Evolutionary conservation across 1,284 basidiomycete species (phyloP), one percentile per base, ranked within the genome.

Genomic region (Porogramme epimiltina): DNA sequence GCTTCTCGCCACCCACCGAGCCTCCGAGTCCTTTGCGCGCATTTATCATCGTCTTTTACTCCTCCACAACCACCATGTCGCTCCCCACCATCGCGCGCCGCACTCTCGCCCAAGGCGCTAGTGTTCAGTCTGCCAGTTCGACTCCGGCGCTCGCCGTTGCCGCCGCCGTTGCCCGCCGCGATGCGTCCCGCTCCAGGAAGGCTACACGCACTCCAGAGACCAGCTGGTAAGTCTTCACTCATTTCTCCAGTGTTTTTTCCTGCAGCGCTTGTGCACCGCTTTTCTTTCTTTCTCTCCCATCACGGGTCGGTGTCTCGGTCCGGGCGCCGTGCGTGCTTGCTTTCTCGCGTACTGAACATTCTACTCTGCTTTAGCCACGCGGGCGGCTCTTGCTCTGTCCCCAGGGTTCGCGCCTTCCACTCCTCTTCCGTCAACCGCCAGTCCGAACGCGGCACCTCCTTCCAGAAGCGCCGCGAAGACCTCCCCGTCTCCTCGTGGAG

Each of bases 341-440:
- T n/a, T n/a, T n/a, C n/a, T n/a, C n/a, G n/a, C n/a, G 34, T 37
- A 13, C 34, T 37, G 55, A 55, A 18, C 44, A n/a, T n/a, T n/a
- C n/a, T 58, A 24, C 53, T 58, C 19, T 34, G 44, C 20, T n/a
- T 46, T 4, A 16, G 36, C 24, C 16, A 34, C 28, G 19, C 16
- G 10, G 13, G 34, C 34, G 34, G n/a, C n/a, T n/a, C n/a, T n/a
- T n/a, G n/a, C n/a, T n/a, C n/a, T n/a, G n/a, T n/a, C n/a, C n/a
- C 5, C 9, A 37, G 63, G 24, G 18, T 50, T 4, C 66, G 70
- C 22, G 40, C 45, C 9, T 69, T 73, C 38, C 70, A 73, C 39
- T 58, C 64, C 2, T 70, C 72, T n/a, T 16, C 62, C 0, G 43
- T 16, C 39, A 31, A 31, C 2, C 41, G 23, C 3, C 24, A 31